Evolutionary conservation across 78 protist species (phyloP).

Genomic region (Andalucia godoyi): DNA sequence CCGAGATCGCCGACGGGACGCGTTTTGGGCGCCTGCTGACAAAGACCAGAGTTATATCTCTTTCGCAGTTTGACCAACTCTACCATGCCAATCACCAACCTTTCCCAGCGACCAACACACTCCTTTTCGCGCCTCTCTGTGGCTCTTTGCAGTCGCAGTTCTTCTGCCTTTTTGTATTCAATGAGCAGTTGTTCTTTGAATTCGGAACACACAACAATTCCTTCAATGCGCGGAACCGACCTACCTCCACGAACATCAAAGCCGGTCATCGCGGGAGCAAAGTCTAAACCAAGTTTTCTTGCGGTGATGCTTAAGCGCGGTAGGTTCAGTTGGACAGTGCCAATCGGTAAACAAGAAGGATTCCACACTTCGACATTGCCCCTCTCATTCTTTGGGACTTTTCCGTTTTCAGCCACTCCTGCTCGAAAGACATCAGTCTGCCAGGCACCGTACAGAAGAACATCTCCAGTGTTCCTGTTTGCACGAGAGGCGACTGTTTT

Average conservation of each 20-base stretch:
- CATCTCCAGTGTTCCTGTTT: no score
- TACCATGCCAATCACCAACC: no score
- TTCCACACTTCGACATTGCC: slow-evolving; percentile 7
- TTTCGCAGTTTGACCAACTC: no score
- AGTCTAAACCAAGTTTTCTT: not conserved
- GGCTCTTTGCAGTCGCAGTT: not conserved
- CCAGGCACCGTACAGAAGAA: not conserved
- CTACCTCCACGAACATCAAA: not conserved
- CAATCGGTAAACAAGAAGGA: not conserved
- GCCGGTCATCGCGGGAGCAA: slow-evolving; percentile 8
- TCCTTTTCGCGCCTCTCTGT: no score
- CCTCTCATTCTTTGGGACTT: not conserved
- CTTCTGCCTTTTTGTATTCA: not conserved
- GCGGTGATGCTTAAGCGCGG: not conserved
- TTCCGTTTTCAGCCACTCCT: not conserved
- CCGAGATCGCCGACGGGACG: no score
- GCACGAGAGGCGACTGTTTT: no score
- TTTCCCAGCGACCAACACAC: no score
- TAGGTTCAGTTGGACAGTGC: not conserved
- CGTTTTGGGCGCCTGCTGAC: no score
- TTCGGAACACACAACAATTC: slow-evolving; percentile 12
- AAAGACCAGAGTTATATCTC: no score
- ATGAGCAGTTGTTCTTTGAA: not conserved
- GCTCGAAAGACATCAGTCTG: not conserved
- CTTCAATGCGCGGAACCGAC: not conserved